phyloP scores from a whole-genome alignment of 163 green algal genomes.

The Chlamydomonas reinhardtii region DNA sequence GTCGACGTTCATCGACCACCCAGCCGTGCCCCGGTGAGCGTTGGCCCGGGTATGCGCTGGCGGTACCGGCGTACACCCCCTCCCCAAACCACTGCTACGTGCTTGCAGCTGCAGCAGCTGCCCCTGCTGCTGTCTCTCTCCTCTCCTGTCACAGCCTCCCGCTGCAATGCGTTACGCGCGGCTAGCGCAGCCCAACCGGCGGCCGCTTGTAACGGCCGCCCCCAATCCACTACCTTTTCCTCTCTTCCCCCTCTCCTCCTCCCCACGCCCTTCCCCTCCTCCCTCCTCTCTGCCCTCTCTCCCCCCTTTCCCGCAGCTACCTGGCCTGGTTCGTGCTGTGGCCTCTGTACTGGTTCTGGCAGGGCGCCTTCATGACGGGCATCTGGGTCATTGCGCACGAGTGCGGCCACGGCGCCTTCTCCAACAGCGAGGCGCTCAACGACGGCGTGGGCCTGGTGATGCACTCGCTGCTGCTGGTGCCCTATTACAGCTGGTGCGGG shows the following conservation, averaged over 20 bases:
- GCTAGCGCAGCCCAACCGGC: too few relatives aligned
- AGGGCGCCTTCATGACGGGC: conserved; percentile 72
- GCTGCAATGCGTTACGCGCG: too few relatives aligned
- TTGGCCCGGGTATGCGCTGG: too few relatives aligned
- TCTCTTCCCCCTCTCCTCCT: conserved; percentile 57
- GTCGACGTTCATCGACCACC: conserved; percentile 29
- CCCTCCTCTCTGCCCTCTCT: conserved; percentile 60
- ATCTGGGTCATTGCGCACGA: conserved; percentile 88
- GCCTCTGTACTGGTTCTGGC: conserved; percentile 83
- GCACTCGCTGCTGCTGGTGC: conserved; percentile 90
- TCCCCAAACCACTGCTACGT: too few relatives aligned
- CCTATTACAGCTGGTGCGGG: conserved; percentile 91
- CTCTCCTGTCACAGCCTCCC: too few relatives aligned
- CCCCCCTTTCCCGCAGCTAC: conserved; percentile 42
- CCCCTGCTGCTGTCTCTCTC: too few relatives aligned
- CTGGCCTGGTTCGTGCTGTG: conserved; percentile 75
- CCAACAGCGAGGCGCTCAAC: conserved; percentile 77
- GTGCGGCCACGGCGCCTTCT: conserved; percentile 88
- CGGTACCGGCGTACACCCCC: too few relatives aligned
- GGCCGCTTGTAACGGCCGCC: too few relatives aligned
- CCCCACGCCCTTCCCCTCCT: conserved; percentile 27
- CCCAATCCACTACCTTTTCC: too few relatives aligned
- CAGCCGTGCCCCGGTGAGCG: conserved; percentile 7
- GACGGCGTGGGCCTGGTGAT: conserved; percentile 87
- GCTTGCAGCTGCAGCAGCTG: too few relatives aligned